A percentile compares a stretch with the other conserved stretches of the same genome.
phyloP scores from a whole-genome alignment of 306 rosid genomes.

The Delonix regia region DNA sequence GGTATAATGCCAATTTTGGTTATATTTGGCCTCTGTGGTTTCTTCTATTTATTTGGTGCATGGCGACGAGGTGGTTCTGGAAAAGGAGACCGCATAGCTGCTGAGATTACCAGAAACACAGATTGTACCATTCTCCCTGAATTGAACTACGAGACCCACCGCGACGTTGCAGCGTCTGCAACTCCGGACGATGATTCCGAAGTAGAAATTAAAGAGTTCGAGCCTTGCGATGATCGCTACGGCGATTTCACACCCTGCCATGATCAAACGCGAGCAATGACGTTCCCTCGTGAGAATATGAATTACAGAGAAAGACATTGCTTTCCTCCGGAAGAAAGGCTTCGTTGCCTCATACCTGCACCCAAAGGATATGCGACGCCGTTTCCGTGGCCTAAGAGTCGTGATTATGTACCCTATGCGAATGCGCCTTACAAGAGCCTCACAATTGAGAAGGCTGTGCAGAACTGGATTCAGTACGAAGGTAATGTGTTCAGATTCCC shows the following conservation, averaged over 20 bases:
- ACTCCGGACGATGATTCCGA: neutral
- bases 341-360: constrained; percentile 1
- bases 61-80: constrained; percentile 14
- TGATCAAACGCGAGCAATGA: constrained; percentile 11
- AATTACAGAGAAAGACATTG: constrained; percentile 20
- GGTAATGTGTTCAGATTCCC: constrained; percentile 14
- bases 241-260: constrained; percentile 15
- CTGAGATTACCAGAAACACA: neutral
- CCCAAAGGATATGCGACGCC: constrained; percentile 5
- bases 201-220: neutral
- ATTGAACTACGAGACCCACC: neutral
- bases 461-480: constrained; percentile 21
- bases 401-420: neutral
- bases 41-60: neutral
- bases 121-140: neutral
- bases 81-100: constrained; percentile 2
- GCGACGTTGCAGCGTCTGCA: neutral
- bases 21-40: neutral
- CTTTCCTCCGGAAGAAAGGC: neutral
- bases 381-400: constrained; percentile 16
- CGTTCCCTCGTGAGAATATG: constrained; percentile 1
- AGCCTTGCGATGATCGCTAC: neutral
- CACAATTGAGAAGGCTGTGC: constrained; percentile 3
- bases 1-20: neutral
- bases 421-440: constrained; percentile 20